Evolutionary conservation across 495 filamentous ascomycete species (phyloP).

Genomic region (Patellaria atrata): DNA sequence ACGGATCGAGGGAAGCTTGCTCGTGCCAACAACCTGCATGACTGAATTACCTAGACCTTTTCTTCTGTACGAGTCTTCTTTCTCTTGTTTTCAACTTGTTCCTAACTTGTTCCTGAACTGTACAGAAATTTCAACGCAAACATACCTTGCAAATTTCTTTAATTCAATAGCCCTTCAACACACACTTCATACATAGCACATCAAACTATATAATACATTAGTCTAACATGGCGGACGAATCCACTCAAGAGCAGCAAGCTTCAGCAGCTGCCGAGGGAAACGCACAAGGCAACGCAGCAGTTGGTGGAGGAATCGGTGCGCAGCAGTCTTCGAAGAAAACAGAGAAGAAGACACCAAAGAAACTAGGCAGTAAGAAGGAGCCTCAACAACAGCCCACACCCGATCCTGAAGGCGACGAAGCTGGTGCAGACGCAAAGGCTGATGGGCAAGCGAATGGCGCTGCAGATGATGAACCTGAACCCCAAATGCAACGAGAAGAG

Average conservation of each 20-base stretch:
- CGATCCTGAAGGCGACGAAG: conserved; percentile 23
- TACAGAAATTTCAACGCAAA: not conserved
- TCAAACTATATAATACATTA: not conserved
- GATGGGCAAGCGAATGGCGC: conserved; percentile 16
- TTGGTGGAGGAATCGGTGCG: conserved; percentile 17
- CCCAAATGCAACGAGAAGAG: conserved; percentile 16
- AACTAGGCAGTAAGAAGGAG: conserved; percentile 25
- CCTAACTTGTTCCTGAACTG: too few relatives aligned
- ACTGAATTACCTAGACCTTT: too few relatives aligned
- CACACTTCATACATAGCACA: not conserved
- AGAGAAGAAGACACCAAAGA: conserved; percentile 29
- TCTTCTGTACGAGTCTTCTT: too few relatives aligned
- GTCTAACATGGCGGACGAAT: conserved; percentile 21
- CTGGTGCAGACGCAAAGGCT: conserved; percentile 17
- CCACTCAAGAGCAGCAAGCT: conserved; percentile 24
- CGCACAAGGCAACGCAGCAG: conserved; percentile 21
- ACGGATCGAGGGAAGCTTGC: too few relatives aligned
- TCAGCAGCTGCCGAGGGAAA: conserved; percentile 24
- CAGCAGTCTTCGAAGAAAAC: conserved; percentile 23
- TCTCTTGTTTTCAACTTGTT: too few relatives aligned
- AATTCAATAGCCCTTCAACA: conserved; percentile 3
- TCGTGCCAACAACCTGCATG: too few relatives aligned
- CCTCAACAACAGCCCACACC: conserved; percentile 29
- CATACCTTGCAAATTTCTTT: not conserved
- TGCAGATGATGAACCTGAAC: conserved; percentile 21